Evolutionary conservation across 371 early-diverging fungal genomes (phyloP).

Genomic region (Mucor piriformis): DNA sequence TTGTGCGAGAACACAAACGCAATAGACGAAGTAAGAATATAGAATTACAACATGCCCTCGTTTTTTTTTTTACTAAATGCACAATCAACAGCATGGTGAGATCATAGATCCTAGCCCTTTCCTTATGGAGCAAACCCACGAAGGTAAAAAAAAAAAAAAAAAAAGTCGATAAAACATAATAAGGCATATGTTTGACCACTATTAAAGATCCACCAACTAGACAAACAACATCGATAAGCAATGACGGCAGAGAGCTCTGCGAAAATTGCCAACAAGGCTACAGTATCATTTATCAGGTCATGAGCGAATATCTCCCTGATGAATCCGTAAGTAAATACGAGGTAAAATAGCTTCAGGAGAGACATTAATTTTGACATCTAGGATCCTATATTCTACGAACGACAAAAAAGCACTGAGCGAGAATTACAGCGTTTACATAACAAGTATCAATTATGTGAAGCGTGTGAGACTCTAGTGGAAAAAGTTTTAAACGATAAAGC

Average conservation of each 20-base stretch:
- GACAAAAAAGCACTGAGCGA: neutral
- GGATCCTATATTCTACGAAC: neutral
- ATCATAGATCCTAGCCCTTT: constrained; percentile 1
- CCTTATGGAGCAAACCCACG: neutral
- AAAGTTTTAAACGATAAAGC: neutral
- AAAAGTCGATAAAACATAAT: neutral
- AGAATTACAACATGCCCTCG: too few species aligned
- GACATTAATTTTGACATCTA: neutral
- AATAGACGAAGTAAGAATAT: neutral
- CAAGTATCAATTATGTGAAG: neutral
- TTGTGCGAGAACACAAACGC: constrained; percentile 8
- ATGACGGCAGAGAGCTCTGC: neutral
- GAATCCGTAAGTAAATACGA: constrained; percentile 1
- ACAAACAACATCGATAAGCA: neutral
- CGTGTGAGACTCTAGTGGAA: neutral
- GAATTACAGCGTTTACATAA: neutral
- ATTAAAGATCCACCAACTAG: neutral
- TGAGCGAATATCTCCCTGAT: constrained; percentile 8
- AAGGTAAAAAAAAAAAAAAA: neutral
- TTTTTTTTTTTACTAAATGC: neutral
- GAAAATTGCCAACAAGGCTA: neutral
- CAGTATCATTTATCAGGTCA: neutral
- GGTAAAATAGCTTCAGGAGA: too few species aligned
- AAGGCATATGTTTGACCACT: too few species aligned
- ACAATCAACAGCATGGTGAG: neutral